Conservation (phyloP, 495 filamentous ascomycete species). For the Aspergillus haitiensis region DNA sequence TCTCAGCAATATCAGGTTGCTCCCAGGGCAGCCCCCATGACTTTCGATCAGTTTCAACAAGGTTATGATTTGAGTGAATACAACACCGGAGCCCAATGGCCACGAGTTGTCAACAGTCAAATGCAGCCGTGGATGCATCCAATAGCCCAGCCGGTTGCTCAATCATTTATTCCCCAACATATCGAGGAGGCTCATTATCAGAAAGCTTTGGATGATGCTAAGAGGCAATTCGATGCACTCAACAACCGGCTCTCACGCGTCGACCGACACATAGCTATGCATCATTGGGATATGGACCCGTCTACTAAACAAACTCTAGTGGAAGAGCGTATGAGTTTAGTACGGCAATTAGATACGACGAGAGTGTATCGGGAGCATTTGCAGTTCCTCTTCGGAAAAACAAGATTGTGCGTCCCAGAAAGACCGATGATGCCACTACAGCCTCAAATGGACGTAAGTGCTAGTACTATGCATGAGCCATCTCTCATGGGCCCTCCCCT, state of each 20-base stretch:
- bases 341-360: conserved; percentile 39
- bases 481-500: too few species aligned
- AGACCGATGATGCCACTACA: not conserved
- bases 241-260: conserved; percentile 35
- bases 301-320: conserved; percentile 35
- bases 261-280: conserved; percentile 43
- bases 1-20: conserved; percentile 14
- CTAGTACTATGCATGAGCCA: not conserved
- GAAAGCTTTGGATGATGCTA: conserved; percentile 27
- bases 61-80: conserved; percentile 15
- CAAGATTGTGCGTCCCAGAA: conserved; percentile 11
- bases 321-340: conserved; percentile 37
- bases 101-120: conserved; percentile 7
- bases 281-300: conserved; percentile 37
- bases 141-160: not conserved
- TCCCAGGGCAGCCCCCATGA: conserved; percentile 2
- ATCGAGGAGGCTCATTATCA: conserved; percentile 15
- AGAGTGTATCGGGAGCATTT: conserved; percentile 39
- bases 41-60: conserved; percentile 17
- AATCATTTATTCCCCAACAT: conserved; percentile 8
- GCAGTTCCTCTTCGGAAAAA: conserved; percentile 23
- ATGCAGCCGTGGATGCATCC: not conserved
- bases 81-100: conserved; percentile 16
- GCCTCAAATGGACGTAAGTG: not conserved
- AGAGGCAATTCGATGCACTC: conserved; percentile 30